Conservation (phyloP, 225 moss, liverwort and hornwort species). For the Pseudisothecium myosuroides region DNA sequence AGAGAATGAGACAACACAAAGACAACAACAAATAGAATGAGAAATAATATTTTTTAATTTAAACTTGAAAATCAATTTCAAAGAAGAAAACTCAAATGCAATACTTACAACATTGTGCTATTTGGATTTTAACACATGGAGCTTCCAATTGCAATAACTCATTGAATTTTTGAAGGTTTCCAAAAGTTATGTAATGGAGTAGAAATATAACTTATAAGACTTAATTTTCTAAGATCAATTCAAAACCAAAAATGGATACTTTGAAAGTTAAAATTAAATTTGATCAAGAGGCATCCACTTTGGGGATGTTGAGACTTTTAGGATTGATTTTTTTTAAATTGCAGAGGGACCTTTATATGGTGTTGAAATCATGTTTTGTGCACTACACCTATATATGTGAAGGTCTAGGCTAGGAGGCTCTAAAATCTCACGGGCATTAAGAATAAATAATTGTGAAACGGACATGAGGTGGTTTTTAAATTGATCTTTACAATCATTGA, state of each 20-base stretch:
- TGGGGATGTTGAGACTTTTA: fast-evolving
- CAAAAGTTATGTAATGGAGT: neutral
- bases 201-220: neutral
- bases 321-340: neutral
- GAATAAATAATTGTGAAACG: too few species aligned
- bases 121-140: neutral
- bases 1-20: neutral
- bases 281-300: fast-evolving
- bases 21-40: neutral
- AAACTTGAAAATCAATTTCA: neutral
- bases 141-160: neutral
- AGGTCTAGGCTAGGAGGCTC: too few species aligned
- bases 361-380: neutral
- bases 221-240: neutral
- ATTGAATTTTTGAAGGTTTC: neutral
- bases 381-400: too few species aligned
- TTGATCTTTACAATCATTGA: too few species aligned
- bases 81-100: neutral
- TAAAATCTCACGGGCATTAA: too few species aligned
- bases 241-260: neutral
- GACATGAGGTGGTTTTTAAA: too few species aligned
- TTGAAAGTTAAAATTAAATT: neutral
- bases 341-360: neutral
- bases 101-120: neutral
- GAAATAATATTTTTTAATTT: neutral